A percentile compares a stretch with the other conserved stretches of the same genome.
Evolutionary conservation across 768 basidiomycete genomes (phyloP).

Genomic region (Austroboletus eburneus): DNA sequence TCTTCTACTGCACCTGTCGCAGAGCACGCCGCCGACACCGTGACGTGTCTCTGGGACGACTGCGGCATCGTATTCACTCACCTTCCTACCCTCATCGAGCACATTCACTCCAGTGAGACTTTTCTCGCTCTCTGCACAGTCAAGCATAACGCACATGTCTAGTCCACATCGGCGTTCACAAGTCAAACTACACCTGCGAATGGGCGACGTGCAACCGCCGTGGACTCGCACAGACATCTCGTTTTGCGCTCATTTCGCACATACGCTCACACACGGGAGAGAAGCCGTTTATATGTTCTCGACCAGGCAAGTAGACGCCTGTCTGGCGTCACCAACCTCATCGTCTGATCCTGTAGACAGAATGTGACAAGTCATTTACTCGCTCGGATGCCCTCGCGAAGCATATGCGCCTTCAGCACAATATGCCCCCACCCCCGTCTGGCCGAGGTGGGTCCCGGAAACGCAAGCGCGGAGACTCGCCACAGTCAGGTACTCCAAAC

Average conservation of each 20-base stretch:
- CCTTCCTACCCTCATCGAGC: slow-evolving; percentile 71
- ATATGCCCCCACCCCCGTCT: slow-evolving; percentile 68
- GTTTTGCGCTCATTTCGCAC: slow-evolving; percentile 88
- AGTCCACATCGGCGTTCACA: slow-evolving; percentile 83
- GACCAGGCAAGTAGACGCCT: slow-evolving; percentile 56
- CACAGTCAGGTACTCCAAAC: slow-evolving; percentile 17
- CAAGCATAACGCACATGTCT: neutral
- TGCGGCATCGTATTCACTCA: slow-evolving; percentile 73
- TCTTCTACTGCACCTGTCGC: slow-evolving; percentile 15
- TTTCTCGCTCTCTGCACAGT: neutral
- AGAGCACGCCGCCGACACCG: slow-evolving; percentile 46
- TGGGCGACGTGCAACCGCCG: slow-evolving; percentile 80
- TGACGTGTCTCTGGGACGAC: slow-evolving; percentile 80
- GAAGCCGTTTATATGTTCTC: slow-evolving; percentile 82
- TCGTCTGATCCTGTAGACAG: slow-evolving; percentile 35
- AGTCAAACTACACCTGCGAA: slow-evolving; percentile 84
- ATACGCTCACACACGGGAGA: slow-evolving; percentile 92
- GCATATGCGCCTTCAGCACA: slow-evolving; percentile 87
- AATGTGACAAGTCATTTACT: slow-evolving; percentile 94
- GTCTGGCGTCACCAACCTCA: neutral
- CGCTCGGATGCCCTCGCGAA: slow-evolving; percentile 92
- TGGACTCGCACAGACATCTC: slow-evolving; percentile 80
- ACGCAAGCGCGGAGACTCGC: slow-evolving; percentile 54
- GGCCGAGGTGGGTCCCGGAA: slow-evolving; percentile 68
- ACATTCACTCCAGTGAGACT: slow-evolving; percentile 75